phyloP scores from a whole-genome alignment of 257 asterid species.

The Linderniella brevidens region DNA sequence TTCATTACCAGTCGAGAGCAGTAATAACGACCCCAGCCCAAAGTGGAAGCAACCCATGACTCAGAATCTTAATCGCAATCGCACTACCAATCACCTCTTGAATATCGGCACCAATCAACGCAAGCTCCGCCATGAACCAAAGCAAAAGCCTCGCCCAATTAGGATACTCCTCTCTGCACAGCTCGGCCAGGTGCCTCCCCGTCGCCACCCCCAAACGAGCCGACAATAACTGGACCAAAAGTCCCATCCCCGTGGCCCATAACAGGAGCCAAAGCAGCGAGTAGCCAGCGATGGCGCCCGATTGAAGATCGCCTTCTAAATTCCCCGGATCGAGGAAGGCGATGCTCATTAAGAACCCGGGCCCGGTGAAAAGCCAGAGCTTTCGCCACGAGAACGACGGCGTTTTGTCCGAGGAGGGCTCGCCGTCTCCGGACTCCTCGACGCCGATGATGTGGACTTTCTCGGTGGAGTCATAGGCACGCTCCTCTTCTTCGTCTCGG shows the following conservation, averaged over 20 bases:
- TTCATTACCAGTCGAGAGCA: conserved; percentile 52
- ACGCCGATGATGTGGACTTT: conserved; percentile 41
- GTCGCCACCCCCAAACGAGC: conserved; percentile 74
- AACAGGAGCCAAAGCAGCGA: conserved; percentile 56
- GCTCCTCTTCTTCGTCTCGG: conserved; percentile 19
- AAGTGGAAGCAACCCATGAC: conserved; percentile 39
- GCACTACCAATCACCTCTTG: conserved; percentile 87
- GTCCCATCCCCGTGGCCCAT: conserved; percentile 82
- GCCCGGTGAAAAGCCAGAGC: conserved; percentile 78
- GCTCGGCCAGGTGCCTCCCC: conserved; percentile 61
- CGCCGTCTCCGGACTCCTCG: conserved; percentile 29
- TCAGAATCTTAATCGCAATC: conserved; percentile 58
- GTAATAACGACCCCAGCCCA: conserved; percentile 74
- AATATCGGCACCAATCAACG: conserved; percentile 63
- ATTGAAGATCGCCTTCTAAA: conserved; percentile 75
- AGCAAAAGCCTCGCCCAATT: conserved; percentile 56
- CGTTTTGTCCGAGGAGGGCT: conserved; percentile 14
- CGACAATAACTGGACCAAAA: conserved; percentile 52
- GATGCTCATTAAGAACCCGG: conserved; percentile 70
- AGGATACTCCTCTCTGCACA: conserved; percentile 70
- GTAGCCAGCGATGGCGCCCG: conserved; percentile 78
- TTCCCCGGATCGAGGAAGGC: conserved; percentile 81
- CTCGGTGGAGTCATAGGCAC: conserved; percentile 41
- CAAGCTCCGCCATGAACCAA: conserved; percentile 72
- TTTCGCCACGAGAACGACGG: conserved; percentile 75